Conservation (phyloP, 805 yeast species). For the Blastobotrys peoriensis region DNA sequence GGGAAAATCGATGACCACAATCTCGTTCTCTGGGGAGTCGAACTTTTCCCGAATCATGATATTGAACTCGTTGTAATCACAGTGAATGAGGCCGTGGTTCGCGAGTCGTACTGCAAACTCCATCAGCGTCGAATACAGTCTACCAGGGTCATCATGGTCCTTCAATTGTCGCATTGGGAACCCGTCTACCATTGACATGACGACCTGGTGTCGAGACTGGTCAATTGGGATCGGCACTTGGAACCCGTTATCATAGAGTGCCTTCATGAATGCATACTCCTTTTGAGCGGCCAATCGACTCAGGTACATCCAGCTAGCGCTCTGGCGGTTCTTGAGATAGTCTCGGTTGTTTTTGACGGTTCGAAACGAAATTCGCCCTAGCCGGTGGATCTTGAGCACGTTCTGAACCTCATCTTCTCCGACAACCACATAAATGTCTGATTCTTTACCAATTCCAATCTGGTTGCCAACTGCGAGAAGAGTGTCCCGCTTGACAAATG, state of each 20-base stretch:
- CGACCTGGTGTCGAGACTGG: constrained; percentile 81
- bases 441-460: constrained; percentile 96
- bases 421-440: constrained; percentile 83
- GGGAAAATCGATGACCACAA: constrained; percentile 95
- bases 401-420: constrained; percentile 58
- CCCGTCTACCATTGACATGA: constrained; percentile 91
- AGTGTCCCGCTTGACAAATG: constrained; percentile 69
- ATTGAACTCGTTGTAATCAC: constrained; percentile 97
- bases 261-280: constrained; percentile 83
- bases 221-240: constrained; percentile 86
- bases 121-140: constrained; percentile 82
- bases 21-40: constrained; percentile 49
- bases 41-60: constrained; percentile 66
- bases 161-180: constrained; percentile 79
- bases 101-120: constrained; percentile 76
- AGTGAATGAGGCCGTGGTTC: constrained; percentile 86
- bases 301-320: constrained; percentile 88
- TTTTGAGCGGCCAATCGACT: constrained; percentile 87
- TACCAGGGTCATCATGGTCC: constrained; percentile 61
- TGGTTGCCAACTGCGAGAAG: constrained; percentile 75
- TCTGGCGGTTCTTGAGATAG: constrained; percentile 63
- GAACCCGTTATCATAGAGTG: constrained; percentile 68
- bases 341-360: constrained; percentile 93
- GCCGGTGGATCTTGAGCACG: constrained; percentile 83
- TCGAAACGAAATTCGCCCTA: constrained; percentile 90